Base-by-base conservation (phyloP, 2,329 filamentous ascomycete species). In the Fusarium sp. region DNA sequence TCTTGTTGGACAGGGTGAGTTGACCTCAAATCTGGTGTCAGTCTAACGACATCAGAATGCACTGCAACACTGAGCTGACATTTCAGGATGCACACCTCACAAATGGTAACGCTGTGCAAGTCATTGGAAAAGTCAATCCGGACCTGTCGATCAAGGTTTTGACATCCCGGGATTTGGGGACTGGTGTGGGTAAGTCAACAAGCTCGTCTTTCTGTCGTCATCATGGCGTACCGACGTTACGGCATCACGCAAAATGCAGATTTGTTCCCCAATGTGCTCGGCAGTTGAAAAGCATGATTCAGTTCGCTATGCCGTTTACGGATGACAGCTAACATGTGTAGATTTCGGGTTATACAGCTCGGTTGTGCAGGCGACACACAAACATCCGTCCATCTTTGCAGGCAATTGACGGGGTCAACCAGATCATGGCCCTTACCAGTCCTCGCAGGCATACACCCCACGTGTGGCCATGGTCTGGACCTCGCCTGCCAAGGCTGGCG, bases 321-420 rank as follows among this genome's bases (percentile, higher is more conserved):
- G 35, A 28, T 36, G 49, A 33, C 66, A 49, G 47, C 62, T 64
- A 44, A 63, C 17, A 13, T n/a, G 9, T 33, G 4, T 66, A 96
- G 95, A 98, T 83, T 94, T 93, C 82, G 87, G 87, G 60, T 88
- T 94, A 39, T 92, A 91, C 69, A 91, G 94, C 65, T 90, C 92
- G 1, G 93, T 98, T 7, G 95, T 98, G 22, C 93, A 98, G 66
- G 92, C 91, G 41, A 96, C 94, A 39, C 95, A 98, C 83, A 89
- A 91, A 56, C 90, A 94, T 80, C 93, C 92, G 79, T 86, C 90
- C 70, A 92, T 98, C 58, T 98, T 98, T 81, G 77, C 84, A 79
- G 88, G 90, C 62, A 80, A 83, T 75, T 83, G 81, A 83, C 73
- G 79, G 72, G 70, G 70, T 70, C 62, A 74, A 76, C 77, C 78